These are phyloP conservation scores for Cucumis cinereus DNA, from an alignment of 306 rosid species.

Conservation along the genomic window DNA sequence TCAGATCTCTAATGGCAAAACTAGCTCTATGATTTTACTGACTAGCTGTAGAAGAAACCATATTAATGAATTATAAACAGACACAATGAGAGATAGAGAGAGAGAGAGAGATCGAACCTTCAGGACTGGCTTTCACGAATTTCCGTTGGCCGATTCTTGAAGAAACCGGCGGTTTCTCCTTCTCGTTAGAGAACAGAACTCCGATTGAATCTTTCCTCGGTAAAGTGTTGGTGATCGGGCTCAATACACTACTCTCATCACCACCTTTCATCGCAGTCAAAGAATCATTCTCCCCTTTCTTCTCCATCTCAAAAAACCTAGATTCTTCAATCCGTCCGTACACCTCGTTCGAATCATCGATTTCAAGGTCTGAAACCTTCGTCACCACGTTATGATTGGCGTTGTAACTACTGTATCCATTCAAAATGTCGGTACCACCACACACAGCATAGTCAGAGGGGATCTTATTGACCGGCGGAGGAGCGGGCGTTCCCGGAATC, in stretches of 20 bases:
- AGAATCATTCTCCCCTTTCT: constrained; percentile 3
- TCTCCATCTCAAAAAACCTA: constrained; percentile 7
- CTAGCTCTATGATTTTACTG: neutral
- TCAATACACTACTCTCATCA: constrained; percentile 10
- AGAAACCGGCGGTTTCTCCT: constrained; percentile 63
- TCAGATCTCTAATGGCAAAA: neutral
- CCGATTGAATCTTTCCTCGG: constrained; percentile 42
- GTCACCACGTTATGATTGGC: neutral
- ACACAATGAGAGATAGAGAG: neutral
- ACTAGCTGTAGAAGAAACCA: neutral
- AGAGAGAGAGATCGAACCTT: constrained; percentile 29
- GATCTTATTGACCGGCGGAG: constrained; percentile 3
- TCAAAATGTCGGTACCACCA: constrained; percentile 3
- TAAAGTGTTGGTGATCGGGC: constrained; percentile 1
- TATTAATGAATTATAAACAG: neutral
- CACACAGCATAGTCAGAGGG: neutral
- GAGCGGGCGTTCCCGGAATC: neutral
- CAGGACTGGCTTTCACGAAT: constrained; percentile 47
- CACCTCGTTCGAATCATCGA: neutral
- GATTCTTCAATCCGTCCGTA: neutral
- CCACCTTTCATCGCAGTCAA: neutral
- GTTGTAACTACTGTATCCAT: constrained; percentile 13
- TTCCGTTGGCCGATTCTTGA: constrained; percentile 49
- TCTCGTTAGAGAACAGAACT: constrained; percentile 24
- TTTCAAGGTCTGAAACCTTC: constrained; percentile 4